Evolutionary conservation across 495 filamentous ascomycete genomes (phyloP).

Genomic region (Penicillium subrubescens): DNA sequence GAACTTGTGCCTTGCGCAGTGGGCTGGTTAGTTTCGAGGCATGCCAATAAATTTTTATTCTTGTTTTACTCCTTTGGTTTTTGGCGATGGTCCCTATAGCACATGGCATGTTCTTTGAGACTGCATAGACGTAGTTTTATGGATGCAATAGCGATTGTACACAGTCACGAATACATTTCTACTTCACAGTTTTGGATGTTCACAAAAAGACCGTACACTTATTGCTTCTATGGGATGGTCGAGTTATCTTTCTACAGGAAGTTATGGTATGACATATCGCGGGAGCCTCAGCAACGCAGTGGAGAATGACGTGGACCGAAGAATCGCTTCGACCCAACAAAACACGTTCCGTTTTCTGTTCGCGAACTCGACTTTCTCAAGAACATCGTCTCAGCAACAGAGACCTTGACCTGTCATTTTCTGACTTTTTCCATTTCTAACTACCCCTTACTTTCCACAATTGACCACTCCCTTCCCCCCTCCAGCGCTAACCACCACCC

Average conservation of each 20-base stretch:
- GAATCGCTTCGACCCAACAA: constrained; percentile 11
- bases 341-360: neutral
- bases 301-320: constrained; percentile 44
- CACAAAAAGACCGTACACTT: too few species aligned
- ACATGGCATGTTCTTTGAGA: constrained; percentile 6
- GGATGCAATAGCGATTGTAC: constrained; percentile 9
- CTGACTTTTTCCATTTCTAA: neutral
- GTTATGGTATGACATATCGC: constrained; percentile 1
- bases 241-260: neutral
- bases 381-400: constrained; percentile 1
- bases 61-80: neutral
- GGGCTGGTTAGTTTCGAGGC: constrained; percentile 5
- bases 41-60: neutral
- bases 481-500: neutral
- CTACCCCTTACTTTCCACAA: neutral
- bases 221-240: too few species aligned
- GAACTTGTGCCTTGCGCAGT: constrained; percentile 6
- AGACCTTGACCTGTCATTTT: neutral
- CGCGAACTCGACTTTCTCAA: neutral
- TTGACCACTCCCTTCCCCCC: neutral
- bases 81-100: neutral
- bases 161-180: constrained; percentile 4
- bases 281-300: constrained; percentile 8
- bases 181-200: neutral
- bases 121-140: constrained; percentile 7